These are phyloP conservation scores for Ochetophila trinervis DNA, from an alignment of 306 rosid species.

Conservation along the genomic window DNA sequence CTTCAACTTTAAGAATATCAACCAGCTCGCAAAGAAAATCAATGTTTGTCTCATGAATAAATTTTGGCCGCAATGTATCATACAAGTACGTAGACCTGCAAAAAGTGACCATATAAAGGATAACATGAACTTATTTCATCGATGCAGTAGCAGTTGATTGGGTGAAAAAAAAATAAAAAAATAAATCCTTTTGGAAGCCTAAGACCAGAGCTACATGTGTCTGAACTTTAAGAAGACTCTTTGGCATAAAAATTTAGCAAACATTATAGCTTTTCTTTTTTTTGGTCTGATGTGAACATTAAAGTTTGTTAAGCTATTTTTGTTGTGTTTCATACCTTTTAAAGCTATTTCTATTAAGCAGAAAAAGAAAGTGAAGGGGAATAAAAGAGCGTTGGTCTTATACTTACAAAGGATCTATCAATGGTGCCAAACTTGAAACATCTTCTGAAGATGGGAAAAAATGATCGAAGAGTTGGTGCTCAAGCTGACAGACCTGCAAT, in stretches of 20 bases:
- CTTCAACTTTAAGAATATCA: constrained; percentile 92
- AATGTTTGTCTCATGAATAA: constrained; percentile 90
- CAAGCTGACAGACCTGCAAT: constrained; percentile 97
- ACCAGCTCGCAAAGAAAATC: constrained; percentile 95
- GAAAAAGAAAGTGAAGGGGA: not conserved
- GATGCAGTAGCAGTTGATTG: not conserved
- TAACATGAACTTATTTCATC: not conserved
- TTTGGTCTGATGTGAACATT: too few relatives aligned
- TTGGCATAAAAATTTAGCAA: not conserved
- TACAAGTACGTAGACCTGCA: constrained; percentile 88
- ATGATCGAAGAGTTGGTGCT: constrained; percentile 90
- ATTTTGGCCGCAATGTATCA: constrained; percentile 89
- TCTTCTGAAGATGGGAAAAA: constrained; percentile 90
- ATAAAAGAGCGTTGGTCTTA: not conserved
- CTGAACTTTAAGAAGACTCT: not conserved
- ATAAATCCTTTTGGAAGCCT: not conserved
- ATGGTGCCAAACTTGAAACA: constrained; percentile 84
- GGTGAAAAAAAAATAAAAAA: too few relatives aligned
- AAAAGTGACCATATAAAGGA: constrained; percentile 12
- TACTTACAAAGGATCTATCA: constrained; percentile 95
- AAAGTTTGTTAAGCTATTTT: too few relatives aligned
- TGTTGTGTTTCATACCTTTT: too few relatives aligned
- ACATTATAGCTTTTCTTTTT: too few relatives aligned
- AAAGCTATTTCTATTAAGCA: too few relatives aligned
- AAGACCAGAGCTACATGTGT: not conserved